phyloP scores from a whole-genome alignment of 129 eudicot genomes.

The Sambucus nigra region DNA sequence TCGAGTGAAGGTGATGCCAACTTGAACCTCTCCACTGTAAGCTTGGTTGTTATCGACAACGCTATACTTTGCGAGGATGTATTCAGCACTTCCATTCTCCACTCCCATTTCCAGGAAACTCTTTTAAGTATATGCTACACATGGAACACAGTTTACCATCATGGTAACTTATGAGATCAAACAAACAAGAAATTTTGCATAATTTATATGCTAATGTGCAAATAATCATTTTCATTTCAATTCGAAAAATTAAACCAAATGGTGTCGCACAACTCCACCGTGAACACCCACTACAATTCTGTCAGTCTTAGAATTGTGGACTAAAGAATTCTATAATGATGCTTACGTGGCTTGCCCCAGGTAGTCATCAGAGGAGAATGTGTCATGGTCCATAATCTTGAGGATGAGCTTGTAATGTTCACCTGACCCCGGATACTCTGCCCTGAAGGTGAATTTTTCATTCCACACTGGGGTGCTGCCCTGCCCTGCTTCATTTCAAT shows the following conservation, averaged over 20 bases:
- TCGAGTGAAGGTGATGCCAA: slow-evolving; percentile 55
- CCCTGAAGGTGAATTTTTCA: slow-evolving; percentile 52
- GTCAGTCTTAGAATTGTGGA: too few relatives aligned
- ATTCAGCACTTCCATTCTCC: slow-evolving; percentile 56
- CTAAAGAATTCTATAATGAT: too few relatives aligned
- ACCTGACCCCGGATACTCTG: slow-evolving; percentile 48
- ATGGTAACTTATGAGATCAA: too few relatives aligned
- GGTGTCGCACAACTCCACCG: too few relatives aligned
- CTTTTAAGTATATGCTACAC: slow-evolving; percentile 65
- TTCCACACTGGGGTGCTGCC: slow-evolving; percentile 58
- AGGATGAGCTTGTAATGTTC: slow-evolving; percentile 48
- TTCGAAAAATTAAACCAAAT: too few relatives aligned
- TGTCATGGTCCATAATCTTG: slow-evolving; percentile 63
- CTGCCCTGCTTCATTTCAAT: slow-evolving; percentile 32
- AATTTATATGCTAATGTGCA: too few relatives aligned
- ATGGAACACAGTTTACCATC: too few relatives aligned
- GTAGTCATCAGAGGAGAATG: slow-evolving; percentile 55
- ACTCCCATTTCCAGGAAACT: slow-evolving; percentile 51
- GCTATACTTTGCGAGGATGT: slow-evolving; percentile 42
- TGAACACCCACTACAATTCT: too few relatives aligned
- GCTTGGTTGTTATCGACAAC: slow-evolving; percentile 33
- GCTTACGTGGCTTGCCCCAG: slow-evolving; percentile 68
- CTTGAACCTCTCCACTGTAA: slow-evolving; percentile 61
- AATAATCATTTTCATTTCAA: too few relatives aligned
- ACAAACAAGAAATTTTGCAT: too few relatives aligned